Base-by-base conservation (phyloP, 441 rosid species). In the Bocquillonia castaneifolia region DNA sequence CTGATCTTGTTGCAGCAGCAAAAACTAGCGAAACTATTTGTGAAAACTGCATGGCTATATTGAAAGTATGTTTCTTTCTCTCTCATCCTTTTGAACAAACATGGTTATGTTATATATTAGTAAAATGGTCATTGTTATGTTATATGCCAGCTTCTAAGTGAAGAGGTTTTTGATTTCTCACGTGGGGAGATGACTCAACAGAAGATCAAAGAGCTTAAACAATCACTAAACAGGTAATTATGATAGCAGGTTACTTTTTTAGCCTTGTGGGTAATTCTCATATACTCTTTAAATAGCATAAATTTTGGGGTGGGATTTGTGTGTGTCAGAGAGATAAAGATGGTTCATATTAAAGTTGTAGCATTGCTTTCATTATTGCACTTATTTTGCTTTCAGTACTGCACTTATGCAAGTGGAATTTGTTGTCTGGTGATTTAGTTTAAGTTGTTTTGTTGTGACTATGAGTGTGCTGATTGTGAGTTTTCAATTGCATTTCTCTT, bases 91-190 rank as follows among this genome's bases (percentile, higher is more conserved):
- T 54, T 57, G 6, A 47, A 53, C 23, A 20, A 31, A 15, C 22
- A 47, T 52, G 36, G 37, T 69, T 66, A 28, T 37, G 5, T 48
- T 26, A 13, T 68, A 32, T 8, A 3, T 44, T 29, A 40, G n/a
- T 81, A 74, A 84, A n/a, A n/a, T n/a, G n/a, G n/a, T n/a, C 72
- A 51, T 61, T 34, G 52, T 23, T 44, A n/a, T 62, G 23, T 70
- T 55, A 44, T 25, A 45, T 67, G 37, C 47, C 92, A 96, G 99
- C 98, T 96, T 68, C 78, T 96, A 48, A 96, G 99, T 63, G 99
- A 96, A 82, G 99, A 96, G 74, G 99, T 96, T 76, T 96, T 96
- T 77, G 99, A 96, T 85, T 96, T 96, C 81, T 96, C 99, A 59
- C 85, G 97, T 71, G 99, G 99, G 68, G 98, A 96, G 78, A 93